Evolutionary conservation across 208 protist genomes (phyloP), one percentile per base, ranked within the genome.

Genomic region (Leishmania aethiopica): DNA sequence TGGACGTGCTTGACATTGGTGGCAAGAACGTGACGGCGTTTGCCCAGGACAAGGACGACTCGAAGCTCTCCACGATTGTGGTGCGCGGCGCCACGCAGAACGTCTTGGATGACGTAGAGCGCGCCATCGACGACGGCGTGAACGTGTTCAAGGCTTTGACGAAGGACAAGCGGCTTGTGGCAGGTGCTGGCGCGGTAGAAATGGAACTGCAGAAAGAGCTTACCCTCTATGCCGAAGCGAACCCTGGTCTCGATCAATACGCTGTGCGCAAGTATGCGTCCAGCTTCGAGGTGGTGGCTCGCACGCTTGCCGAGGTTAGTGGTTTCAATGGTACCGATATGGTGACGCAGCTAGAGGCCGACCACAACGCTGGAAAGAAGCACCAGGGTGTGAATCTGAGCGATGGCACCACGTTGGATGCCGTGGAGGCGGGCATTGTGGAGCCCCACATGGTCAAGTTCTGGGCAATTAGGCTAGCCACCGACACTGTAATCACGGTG

Each of bases 61-160:
- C 94, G 47, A 93, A 96, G 83, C 86, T 99, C 28, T 98, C 99
- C 11, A 99, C 99, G 17, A 99, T 99, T 80, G 91, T 99, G 69
- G 91, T 99, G 32, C 97, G 99, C 60, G 99, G 99, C 75, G 97
- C 98, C 17, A 99, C 99, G 60, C 87, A 99, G 78, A 99, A 99
- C 86, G 85, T 99, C 79, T 91, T 99, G 25, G 99, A 99, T 80
- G 99, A 99, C 82, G 93, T 99, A 32, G 96, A 99, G 90, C 93
- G 97, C 53, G 96, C 98, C 35, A 93, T 99, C 89, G 98, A 99
- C 81, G 99, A 99, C 89, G 99, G 98, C 67, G 98, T 99, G 37
- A 99, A 99, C 89, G 95, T 99, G 10, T 99, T 98, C 91, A 99
- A 99, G 92, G 92, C 95, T 7, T 86, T 99, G 57, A 97, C 94